Evolutionary conservation across 2,329 filamentous ascomycete genomes (phyloP).

Genomic region (Colletotrichum caudatum): DNA sequence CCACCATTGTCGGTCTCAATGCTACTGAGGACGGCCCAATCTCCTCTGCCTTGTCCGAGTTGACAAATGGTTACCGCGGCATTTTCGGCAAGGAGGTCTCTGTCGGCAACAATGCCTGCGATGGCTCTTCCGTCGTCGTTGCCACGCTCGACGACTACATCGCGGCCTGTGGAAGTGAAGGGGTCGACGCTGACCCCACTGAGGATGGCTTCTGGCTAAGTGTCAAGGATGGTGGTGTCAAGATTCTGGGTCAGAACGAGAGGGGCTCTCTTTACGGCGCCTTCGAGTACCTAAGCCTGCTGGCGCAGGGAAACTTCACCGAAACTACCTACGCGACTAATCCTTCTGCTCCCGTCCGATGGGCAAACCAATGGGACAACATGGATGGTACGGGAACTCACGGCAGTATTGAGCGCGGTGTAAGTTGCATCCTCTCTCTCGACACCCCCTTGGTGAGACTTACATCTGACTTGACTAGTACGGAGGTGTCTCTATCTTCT

Average conservation of each 20-base stretch:
- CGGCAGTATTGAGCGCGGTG: constrained; percentile 73
- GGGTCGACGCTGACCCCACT: constrained; percentile 53
- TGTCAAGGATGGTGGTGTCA: constrained; percentile 59
- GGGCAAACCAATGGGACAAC: constrained; percentile 82
- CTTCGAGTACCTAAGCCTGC: constrained; percentile 74
- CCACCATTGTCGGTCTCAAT: constrained; percentile 66
- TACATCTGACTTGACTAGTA: constrained; percentile 53
- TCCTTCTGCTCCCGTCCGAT: constrained; percentile 72
- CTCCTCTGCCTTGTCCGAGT: constrained; percentile 68
- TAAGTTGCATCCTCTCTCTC: constrained; percentile 5
- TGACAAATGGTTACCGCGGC: constrained; percentile 67
- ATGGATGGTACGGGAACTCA: constrained; percentile 59
- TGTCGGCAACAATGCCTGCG: constrained; percentile 44
- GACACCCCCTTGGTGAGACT: neutral
- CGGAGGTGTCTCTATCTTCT: constrained; percentile 77
- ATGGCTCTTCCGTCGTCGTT: constrained; percentile 41
- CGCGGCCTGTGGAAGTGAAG: constrained; percentile 57
- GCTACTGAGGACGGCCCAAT: constrained; percentile 66
- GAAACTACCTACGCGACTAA: constrained; percentile 59
- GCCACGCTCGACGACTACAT: constrained; percentile 44
- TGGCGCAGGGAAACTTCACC: constrained; percentile 69
- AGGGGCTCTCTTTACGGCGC: constrained; percentile 76
- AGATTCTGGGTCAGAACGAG: constrained; percentile 74
- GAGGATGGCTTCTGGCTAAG: constrained; percentile 73
- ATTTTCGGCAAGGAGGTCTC: constrained; percentile 65